Base-by-base conservation (phyloP, 2,329 filamentous ascomycete genomes). In the Dothideomycetes sp. region DNA sequence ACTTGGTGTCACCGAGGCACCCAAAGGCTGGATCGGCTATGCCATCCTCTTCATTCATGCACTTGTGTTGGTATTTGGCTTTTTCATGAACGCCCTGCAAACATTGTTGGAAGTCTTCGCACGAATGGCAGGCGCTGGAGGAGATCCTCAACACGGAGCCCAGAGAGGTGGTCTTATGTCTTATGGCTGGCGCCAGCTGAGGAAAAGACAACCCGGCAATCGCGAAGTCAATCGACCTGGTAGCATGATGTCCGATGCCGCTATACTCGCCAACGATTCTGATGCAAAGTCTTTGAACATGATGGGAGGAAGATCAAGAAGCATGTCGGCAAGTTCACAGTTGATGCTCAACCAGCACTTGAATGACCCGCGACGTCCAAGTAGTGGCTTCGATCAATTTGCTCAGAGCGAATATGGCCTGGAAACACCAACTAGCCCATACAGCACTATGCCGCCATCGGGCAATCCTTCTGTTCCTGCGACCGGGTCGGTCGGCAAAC, bases 11-110 rank as follows among this genome's bases (percentile, higher is more conserved):
- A 74, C 75, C 0, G 82, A 93, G 54, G 77, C 82, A 0, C 69
- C 83, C 1, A 93, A 88, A 58, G 87, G 88, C 4, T 98, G 91
- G 91, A 84, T 96, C 50, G 91, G 88, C 25, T 98, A 98, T 58
- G 78, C 81, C 18, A 93, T 96, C 43, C 69, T 98, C 33, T 62
- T 93, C 19, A 74, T 95, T 24, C 91, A 98, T 56, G 88, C 76
- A 3, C 73, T 81, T 46, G 85, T 94, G 0, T 65, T 98, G 16
- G 71, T 94, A 3, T 84, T 96, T 52, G 89, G 86, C 2, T 98
- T 96, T 65, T 84, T 95, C 59, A 68, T 98, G 28, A 94, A 94
- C 57, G 83, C 91, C 1, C 59, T 94, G 5, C 87, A 94, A 58
- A 95, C 89, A 0, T 72, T 94, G 29, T 74, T 95, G 28, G 91